Percentiles rank a stretch among this genome's conserved stretches.
phyloP scores from a whole-genome alignment of 2,329 filamentous ascomycete species.

The Esteya vermicola region DNA sequence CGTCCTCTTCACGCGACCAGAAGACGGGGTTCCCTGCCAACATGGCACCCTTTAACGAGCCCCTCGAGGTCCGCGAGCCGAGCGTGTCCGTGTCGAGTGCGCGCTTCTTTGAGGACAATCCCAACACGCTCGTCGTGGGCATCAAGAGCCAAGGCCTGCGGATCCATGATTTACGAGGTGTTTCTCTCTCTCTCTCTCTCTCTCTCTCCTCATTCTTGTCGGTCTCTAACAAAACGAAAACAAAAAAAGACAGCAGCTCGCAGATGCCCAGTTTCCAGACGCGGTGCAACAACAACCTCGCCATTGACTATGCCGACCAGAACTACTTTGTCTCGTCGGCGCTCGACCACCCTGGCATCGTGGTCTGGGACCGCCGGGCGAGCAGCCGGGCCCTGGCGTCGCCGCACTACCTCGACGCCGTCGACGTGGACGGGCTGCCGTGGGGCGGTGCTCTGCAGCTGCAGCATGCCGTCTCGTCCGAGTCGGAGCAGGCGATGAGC shows the following conservation, averaged over 20 bases:
- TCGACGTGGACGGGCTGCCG: slow-evolving; percentile 46
- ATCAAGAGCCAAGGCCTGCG: slow-evolving; percentile 63
- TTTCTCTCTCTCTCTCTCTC: no score
- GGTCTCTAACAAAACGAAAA: slow-evolving; percentile 12
- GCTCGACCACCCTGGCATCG: slow-evolving; percentile 57
- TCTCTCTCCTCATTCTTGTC: slow-evolving; percentile 1
- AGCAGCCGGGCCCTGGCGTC: slow-evolving; percentile 37
- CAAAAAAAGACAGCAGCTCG: slow-evolving; percentile 5
- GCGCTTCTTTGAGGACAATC: slow-evolving; percentile 66
- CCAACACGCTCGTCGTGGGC: slow-evolving; percentile 60
- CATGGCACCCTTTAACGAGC: slow-evolving; percentile 35
- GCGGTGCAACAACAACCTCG: slow-evolving; percentile 55
- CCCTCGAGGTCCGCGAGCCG: slow-evolving; percentile 45
- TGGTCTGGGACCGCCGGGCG: slow-evolving; percentile 66
- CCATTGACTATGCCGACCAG: slow-evolving; percentile 65
- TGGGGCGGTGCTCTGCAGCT: slow-evolving; percentile 49
- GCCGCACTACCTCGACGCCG: slow-evolving; percentile 37
- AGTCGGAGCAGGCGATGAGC: slow-evolving; percentile 31
- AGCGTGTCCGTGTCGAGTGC: slow-evolving; percentile 69
- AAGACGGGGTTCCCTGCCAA: slow-evolving; percentile 32
- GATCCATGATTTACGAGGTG: slow-evolving; percentile 66
- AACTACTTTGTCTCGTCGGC: slow-evolving; percentile 78
- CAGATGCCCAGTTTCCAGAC: slow-evolving; percentile 42
- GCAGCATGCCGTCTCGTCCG: slow-evolving; percentile 41
- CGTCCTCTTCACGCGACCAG: slow-evolving; percentile 14